phyloP scores from a whole-genome alignment of 2,329 filamentous ascomycete species.

The Colletotrichum lupini region DNA sequence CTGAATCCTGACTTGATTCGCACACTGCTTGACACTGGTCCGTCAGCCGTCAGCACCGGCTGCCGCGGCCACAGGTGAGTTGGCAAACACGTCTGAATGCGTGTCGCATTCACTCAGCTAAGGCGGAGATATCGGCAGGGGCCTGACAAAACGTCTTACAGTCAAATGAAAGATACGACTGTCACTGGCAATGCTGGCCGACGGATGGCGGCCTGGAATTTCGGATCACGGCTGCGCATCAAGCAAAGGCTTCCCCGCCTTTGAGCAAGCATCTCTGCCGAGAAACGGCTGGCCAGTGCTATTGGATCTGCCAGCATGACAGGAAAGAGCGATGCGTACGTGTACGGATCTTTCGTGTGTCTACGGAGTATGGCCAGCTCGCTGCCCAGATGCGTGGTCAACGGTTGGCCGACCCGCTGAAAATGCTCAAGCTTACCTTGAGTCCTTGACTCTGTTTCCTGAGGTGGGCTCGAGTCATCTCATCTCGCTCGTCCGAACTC shows the following conservation, averaged over 20 bases:
- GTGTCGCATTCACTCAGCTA: slow-evolving; percentile 7
- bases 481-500: slow-evolving; percentile 33
- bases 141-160: slow-evolving; percentile 10
- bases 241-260: slow-evolving; percentile 10
- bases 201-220: slow-evolving; percentile 23
- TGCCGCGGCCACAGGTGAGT: slow-evolving; percentile 17
- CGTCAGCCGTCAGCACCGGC: slow-evolving; percentile 26
- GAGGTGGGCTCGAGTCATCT: slow-evolving; percentile 22
- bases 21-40: slow-evolving; percentile 14
- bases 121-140: slow-evolving; percentile 3
- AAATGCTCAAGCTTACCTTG: slow-evolving; percentile 20
- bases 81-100: neutral
- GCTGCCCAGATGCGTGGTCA: neutral
- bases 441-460: slow-evolving; percentile 13
- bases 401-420: slow-evolving; percentile 5
- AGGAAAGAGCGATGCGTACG: slow-evolving; percentile 13
- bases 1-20: slow-evolving; percentile 13
- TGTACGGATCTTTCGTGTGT: neutral
- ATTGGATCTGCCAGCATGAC: neutral
- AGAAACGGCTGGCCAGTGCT: slow-evolving; percentile 3
- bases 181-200: neutral
- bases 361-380: slow-evolving; percentile 5
- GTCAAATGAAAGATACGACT: slow-evolving; percentile 22
- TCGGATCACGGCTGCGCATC: slow-evolving; percentile 26
- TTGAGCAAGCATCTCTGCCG: slow-evolving; percentile 1